These are phyloP conservation scores for Macadamia integrifolia DNA, from an alignment of 164 flowering plant species.

Conservation along the genomic window DNA sequence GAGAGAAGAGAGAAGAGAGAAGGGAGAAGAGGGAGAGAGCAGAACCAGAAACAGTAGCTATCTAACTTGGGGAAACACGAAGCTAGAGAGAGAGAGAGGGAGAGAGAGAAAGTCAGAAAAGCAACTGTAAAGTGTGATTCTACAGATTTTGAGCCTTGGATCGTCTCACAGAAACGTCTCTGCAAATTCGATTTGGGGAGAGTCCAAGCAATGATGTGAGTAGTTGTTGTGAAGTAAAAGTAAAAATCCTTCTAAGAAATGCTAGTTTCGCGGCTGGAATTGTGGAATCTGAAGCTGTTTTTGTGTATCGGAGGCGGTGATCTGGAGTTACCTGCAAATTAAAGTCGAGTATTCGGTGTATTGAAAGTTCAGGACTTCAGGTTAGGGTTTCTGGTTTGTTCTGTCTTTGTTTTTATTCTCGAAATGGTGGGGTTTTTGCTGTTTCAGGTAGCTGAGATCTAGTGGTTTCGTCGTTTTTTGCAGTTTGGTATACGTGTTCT, in stretches of 20 bases:
- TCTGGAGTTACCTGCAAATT: slow-evolving; percentile 4
- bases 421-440: background rate
- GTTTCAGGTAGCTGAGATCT: background rate
- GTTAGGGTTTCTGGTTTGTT: background rate
- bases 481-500: background rate
- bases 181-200: too few relatives aligned
- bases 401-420: too few relatives aligned
- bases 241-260: too few relatives aligned
- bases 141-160: too few relatives aligned
- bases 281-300: slow-evolving; percentile 4
- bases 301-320: slow-evolving; percentile 3
- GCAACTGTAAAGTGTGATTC: background rate
- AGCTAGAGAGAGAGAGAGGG: background rate
- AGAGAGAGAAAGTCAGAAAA: background rate
- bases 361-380: background rate
- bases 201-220: too few relatives aligned
- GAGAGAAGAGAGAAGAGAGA: background rate
- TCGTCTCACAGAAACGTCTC: too few relatives aligned
- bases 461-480: background rate
- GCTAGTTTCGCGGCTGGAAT: background rate
- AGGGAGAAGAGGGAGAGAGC: background rate
- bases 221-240: too few relatives aligned
- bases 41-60: slow-evolving; percentile 1
- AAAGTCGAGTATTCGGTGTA: background rate
- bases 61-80: background rate